These are phyloP conservation scores for Debaryomyces nepalensis DNA, from an alignment of 1,139 yeast species.

Conservation along the genomic window DNA sequence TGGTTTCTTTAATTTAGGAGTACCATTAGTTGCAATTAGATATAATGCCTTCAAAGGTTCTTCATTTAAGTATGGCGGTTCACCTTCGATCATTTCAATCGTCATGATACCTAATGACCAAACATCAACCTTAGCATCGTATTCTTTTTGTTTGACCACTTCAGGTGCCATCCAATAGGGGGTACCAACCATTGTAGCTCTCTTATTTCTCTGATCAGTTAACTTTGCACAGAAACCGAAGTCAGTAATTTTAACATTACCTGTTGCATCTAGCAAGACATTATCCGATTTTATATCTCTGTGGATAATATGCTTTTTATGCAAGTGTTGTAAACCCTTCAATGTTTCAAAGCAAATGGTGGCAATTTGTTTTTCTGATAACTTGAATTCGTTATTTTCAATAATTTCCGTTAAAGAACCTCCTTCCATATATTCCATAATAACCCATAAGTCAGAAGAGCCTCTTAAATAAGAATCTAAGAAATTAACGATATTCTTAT, in stretches of 20 bases:
- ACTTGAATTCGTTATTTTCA: slow-evolving; percentile 69
- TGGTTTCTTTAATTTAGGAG: slow-evolving; percentile 91
- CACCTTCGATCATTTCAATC: slow-evolving; percentile 97
- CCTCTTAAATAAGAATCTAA: slow-evolving; percentile 51
- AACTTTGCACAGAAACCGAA: slow-evolving; percentile 97
- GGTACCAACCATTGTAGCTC: slow-evolving; percentile 99
- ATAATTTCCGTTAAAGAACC: slow-evolving; percentile 84
- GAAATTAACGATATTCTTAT: slow-evolving; percentile 52
- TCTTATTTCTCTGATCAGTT: slow-evolving; percentile 87
- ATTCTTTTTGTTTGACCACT: slow-evolving; percentile 94
- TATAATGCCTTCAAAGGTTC: slow-evolving; percentile 71
- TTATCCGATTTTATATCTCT: slow-evolving; percentile 96
- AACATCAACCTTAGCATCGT: slow-evolving; percentile 95
- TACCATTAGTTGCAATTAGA: slow-evolving; percentile 93
- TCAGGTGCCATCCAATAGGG: slow-evolving; percentile 99
- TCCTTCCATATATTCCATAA: slow-evolving; percentile 94
- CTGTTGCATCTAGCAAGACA: slow-evolving; percentile 81
- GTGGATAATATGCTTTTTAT: slow-evolving; percentile 89
- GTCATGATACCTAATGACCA: slow-evolving; percentile 99
- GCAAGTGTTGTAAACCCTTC: slow-evolving; percentile 89
- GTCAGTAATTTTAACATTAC: slow-evolving; percentile 94
- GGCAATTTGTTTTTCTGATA: slow-evolving; percentile 81
- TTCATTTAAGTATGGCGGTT: slow-evolving; percentile 96
- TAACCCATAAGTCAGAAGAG: slow-evolving; percentile 73
- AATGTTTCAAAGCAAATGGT: slow-evolving; percentile 90